These are phyloP conservation scores for Gymnopilus junonius DNA, from an alignment of 768 basidiomycete species.

Conservation along the genomic window DNA sequence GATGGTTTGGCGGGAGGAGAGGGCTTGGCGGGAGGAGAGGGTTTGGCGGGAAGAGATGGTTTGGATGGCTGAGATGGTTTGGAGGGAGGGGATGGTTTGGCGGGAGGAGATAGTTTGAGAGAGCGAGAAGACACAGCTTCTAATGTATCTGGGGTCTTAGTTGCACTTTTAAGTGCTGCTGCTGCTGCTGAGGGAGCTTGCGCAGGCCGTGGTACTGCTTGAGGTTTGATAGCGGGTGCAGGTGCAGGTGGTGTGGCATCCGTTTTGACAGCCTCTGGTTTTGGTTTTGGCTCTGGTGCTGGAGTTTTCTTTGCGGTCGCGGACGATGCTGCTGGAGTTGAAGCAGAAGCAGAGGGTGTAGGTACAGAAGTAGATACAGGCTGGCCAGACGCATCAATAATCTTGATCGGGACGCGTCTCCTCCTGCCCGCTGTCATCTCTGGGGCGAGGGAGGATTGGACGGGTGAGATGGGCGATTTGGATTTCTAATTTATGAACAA, in stretches of 20 bases:
- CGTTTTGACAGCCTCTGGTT: too few species aligned
- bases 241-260: not conserved
- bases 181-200: too few species aligned
- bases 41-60: too few species aligned
- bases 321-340: too few species aligned
- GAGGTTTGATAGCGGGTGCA: not conserved
- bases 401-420: conserved; percentile 66
- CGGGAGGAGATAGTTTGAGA: conserved; percentile 22
- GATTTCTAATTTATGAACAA: conserved; percentile 27
- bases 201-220: too few species aligned
- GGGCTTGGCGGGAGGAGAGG: too few species aligned
- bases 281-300: not conserved
- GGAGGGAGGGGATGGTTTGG: conserved; percentile 12
- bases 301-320: not conserved
- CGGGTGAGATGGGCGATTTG: conserved; percentile 22
- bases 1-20: too few species aligned
- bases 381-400: conserved; percentile 45
- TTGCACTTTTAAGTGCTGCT: too few species aligned
- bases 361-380: not conserved
- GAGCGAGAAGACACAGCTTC: conserved; percentile 30
- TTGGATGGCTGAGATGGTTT: not conserved
- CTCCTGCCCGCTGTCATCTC: conserved; percentile 37
- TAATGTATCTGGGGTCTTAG: conserved; percentile 17
- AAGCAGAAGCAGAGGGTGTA: not conserved
- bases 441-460: conserved; percentile 17